Evolutionary conservation across 768 basidiomycete genomes (phyloP).

Genomic region (Boletus coccyginus): DNA sequence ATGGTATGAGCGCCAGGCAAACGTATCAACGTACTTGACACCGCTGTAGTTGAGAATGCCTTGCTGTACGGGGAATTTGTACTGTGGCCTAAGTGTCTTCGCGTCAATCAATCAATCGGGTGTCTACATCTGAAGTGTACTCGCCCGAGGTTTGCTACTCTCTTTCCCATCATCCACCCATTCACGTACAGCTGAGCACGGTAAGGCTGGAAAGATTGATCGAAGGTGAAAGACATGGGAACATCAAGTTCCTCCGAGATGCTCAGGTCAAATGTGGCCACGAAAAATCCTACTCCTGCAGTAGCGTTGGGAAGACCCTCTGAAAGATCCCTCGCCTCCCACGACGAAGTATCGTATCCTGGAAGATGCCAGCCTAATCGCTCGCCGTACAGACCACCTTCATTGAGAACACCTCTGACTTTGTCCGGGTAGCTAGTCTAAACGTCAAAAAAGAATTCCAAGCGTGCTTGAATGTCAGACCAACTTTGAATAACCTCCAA

Average conservation of each 20-base stretch:
- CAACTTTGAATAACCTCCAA: slow-evolving; percentile 66
- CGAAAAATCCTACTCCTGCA: slow-evolving; percentile 81
- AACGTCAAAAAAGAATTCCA: not conserved
- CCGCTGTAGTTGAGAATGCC: slow-evolving; percentile 77
- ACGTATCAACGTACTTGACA: slow-evolving; percentile 46
- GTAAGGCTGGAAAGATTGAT: slow-evolving; percentile 62
- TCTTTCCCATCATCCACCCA: slow-evolving; percentile 89
- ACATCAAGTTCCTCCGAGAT: slow-evolving; percentile 62
- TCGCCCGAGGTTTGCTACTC: slow-evolving; percentile 68
- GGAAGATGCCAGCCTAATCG: slow-evolving; percentile 74
- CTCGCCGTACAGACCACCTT: slow-evolving; percentile 72
- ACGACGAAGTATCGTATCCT: slow-evolving; percentile 60
- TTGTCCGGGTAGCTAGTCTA: slow-evolving; percentile 68
- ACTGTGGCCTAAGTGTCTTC: slow-evolving; percentile 54
- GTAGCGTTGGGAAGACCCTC: slow-evolving; percentile 52
- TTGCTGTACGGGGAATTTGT: slow-evolving; percentile 79
- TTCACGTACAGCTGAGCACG: slow-evolving; percentile 76
- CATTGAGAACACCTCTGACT: slow-evolving; percentile 65
- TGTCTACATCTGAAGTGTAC: slow-evolving; percentile 12
- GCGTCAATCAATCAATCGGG: slow-evolving; percentile 1
- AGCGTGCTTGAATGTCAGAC: slow-evolving; percentile 12
- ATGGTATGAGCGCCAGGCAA: not conserved
- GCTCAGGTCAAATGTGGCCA: slow-evolving; percentile 65
- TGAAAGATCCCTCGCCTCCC: slow-evolving; percentile 55
- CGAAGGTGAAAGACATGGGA: slow-evolving; percentile 70